These are phyloP conservation scores for Stromatinia cepivora DNA, from an alignment of 2,329 filamentous ascomycete genomes.

Conservation along the genomic window DNA sequence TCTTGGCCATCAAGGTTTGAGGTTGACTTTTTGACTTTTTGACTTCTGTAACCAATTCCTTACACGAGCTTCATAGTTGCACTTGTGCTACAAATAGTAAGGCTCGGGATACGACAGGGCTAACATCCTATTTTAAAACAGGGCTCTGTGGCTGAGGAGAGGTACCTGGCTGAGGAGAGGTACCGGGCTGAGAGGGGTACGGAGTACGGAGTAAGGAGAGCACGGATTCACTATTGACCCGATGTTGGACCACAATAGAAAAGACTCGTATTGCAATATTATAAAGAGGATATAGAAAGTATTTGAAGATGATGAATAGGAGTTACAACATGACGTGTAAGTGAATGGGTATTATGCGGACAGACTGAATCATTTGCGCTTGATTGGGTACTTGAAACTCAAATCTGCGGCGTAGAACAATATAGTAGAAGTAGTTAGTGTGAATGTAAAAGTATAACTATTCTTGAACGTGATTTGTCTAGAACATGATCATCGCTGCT, in stretches of 20 bases:
- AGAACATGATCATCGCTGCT: neutral
- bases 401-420: neutral
- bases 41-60: slow-evolving; percentile 22
- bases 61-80: slow-evolving; percentile 21
- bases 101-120: slow-evolving; percentile 6
- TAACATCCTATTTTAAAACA: slow-evolving; percentile 26
- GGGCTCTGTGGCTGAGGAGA: slow-evolving; percentile 20
- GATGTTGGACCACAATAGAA: neutral
- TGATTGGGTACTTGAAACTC: neutral
- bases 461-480: neutral
- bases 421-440: neutral
- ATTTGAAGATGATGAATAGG: neutral
- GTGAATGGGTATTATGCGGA: too few relatives aligned
- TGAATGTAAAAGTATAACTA: neutral
- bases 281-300: neutral
- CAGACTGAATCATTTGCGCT: neutral
- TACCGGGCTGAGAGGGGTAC: neutral
- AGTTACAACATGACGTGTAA: neutral
- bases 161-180: slow-evolving; percentile 8
- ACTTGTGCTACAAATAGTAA: slow-evolving; percentile 15
- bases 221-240: neutral
- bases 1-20: neutral
- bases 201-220: neutral
- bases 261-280: neutral
- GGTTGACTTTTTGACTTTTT: slow-evolving; percentile 8